Evolutionary conservation across 805 yeast genomes (phyloP).

Genomic region (Saccharomycopsis synnaedendra): DNA sequence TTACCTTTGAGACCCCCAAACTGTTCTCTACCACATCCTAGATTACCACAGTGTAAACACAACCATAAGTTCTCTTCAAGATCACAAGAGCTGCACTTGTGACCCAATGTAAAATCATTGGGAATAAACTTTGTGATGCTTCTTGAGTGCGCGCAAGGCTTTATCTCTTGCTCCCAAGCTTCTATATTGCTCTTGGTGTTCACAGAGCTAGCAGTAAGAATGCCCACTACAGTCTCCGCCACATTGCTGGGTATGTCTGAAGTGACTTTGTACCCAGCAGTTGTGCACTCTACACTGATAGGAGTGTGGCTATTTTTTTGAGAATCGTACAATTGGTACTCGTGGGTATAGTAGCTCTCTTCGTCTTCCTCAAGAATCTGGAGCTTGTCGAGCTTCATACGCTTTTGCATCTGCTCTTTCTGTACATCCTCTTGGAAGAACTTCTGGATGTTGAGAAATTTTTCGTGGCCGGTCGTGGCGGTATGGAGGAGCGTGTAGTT

Average conservation of each 20-base stretch:
- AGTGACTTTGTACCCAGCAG: neutral
- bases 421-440: slow-evolving; percentile 11
- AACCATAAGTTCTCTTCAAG: slow-evolving; percentile 80
- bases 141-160: slow-evolving; percentile 67
- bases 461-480: slow-evolving; percentile 11
- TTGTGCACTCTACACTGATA: neutral
- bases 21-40: slow-evolving; percentile 93
- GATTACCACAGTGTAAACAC: slow-evolving; percentile 79
- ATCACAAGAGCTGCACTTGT: slow-evolving; percentile 47
- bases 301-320: neutral
- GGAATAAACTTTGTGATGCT: slow-evolving; percentile 32
- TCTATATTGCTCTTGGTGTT: slow-evolving; percentile 50
- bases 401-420: slow-evolving; percentile 12
- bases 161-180: slow-evolving; percentile 86
- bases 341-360: slow-evolving; percentile 7
- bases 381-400: slow-evolving; percentile 14
- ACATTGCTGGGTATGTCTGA: slow-evolving; percentile 5
- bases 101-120: slow-evolving; percentile 22
- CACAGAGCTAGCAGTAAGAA: slow-evolving; percentile 10
- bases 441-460: slow-evolving; percentile 11
- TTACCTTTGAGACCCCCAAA: slow-evolving; percentile 93
- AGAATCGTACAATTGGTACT: neutral
- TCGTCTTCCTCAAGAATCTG: slow-evolving; percentile 13
- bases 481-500: slow-evolving; percentile 11
- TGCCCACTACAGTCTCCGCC: slow-evolving; percentile 7